phyloP scores from a whole-genome alignment of 2,329 filamentous ascomycete genomes.

The Xylaria sp. region DNA sequence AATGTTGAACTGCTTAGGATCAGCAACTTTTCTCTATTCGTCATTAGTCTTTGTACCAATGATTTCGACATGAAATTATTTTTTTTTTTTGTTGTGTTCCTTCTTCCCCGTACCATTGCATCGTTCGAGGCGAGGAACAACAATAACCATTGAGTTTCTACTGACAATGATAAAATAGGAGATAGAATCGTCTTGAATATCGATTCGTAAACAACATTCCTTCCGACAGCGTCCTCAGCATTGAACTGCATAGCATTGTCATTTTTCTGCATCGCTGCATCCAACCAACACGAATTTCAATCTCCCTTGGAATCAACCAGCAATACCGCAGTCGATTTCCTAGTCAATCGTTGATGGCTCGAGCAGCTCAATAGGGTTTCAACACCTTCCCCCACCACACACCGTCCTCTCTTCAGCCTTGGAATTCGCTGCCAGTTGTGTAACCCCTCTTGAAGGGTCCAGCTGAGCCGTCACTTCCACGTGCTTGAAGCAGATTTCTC shows the following conservation, averaged over 20 bases:
- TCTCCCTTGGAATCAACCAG: background rate
- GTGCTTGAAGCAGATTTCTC: conserved; percentile 56
- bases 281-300: background rate
- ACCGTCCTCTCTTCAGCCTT: conserved; percentile 54
- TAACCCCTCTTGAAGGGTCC: conserved; percentile 42
- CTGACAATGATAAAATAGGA: conserved; percentile 19
- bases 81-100: background rate
- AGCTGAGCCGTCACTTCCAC: conserved; percentile 50
- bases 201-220: conserved; percentile 25
- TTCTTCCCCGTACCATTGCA: background rate
- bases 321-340: background rate
- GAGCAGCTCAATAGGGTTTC: conserved; percentile 52
- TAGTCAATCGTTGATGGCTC: conserved; percentile 52
- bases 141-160: background rate
- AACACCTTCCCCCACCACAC: conserved; percentile 40
- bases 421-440: conserved; percentile 48
- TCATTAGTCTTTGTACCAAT: background rate
- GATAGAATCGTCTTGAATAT: conserved; percentile 22
- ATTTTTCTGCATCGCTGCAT: background rate
- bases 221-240: conserved; percentile 19
- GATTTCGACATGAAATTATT: background rate
- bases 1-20: too few relatives aligned
- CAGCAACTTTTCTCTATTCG: too few relatives aligned
- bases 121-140: background rate
- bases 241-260: conserved; percentile 11